phyloP scores from a whole-genome alignment of 176 grass and related monocot genomes.

The Hordeum marinum region DNA sequence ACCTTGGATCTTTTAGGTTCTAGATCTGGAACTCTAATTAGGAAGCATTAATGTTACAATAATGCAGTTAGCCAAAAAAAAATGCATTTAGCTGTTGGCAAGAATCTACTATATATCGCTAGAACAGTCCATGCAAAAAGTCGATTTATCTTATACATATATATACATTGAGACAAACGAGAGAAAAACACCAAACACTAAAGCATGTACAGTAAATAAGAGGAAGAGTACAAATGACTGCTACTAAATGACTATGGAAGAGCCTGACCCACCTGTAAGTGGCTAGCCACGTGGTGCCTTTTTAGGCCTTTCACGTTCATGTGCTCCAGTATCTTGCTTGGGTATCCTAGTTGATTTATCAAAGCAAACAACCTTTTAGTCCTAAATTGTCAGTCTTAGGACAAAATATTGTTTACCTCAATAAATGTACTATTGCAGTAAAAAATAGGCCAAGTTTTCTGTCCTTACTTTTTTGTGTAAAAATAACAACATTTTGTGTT shows the following conservation, averaged over 20 bases:
- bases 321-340: background rate
- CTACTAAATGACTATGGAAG: background rate
- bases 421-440: background rate
- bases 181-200: background rate
- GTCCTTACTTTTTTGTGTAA: background rate
- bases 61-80: background rate
- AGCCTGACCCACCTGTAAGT: conserved; percentile 10
- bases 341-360: background rate
- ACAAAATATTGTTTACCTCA: background rate
- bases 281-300: background rate
- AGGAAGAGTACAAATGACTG: background rate
- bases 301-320: background rate
- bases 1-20: background rate
- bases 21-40: background rate
- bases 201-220: background rate
- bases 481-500: background rate
- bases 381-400: background rate
- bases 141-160: background rate
- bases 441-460: background rate
- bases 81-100: background rate
- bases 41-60: background rate
- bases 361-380: background rate
- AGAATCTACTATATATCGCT: background rate
- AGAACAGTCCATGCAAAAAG: background rate
- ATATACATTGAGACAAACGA: background rate